Evolutionary conservation across 208 protist genomes (phyloP).

Genomic region (Angomonas desouzai): DNA sequence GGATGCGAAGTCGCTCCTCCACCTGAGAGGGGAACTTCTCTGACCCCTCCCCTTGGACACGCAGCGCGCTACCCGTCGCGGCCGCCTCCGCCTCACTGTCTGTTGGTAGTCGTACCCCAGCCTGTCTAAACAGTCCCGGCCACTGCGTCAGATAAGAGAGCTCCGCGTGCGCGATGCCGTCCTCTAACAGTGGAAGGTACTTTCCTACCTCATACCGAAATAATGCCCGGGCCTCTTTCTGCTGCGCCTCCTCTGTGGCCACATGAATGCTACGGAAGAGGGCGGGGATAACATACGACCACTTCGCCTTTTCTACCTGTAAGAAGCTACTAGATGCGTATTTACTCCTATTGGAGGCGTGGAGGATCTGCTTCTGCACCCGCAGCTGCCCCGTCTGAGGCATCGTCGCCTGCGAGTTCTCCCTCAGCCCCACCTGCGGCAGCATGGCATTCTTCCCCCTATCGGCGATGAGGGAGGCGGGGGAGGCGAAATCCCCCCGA

Average conservation of each 20-base stretch:
- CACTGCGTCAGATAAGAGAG: slow-evolving; percentile 51
- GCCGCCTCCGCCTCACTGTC: background rate
- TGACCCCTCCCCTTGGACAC: background rate
- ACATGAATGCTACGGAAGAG: slow-evolving; percentile 31
- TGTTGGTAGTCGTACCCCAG: slow-evolving; percentile 51
- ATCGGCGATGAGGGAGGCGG: slow-evolving; percentile 24
- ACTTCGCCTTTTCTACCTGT: slow-evolving; percentile 33
- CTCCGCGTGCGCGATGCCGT: slow-evolving; percentile 63
- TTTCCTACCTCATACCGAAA: slow-evolving; percentile 75
- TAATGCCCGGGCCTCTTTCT: slow-evolving; percentile 34
- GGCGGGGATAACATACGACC: slow-evolving; percentile 64
- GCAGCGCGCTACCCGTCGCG: too few relatives aligned
- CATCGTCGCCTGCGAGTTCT: slow-evolving; percentile 55
- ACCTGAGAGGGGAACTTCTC: background rate
- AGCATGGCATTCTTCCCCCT: slow-evolving; percentile 21
- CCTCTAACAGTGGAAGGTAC: slow-evolving; percentile 70
- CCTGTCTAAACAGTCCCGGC: slow-evolving; percentile 48
- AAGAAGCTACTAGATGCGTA: slow-evolving; percentile 21
- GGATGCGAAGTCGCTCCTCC: background rate
- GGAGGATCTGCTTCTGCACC: slow-evolving; percentile 43
- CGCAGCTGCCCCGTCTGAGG: slow-evolving; percentile 65
- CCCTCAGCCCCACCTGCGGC: slow-evolving; percentile 33
- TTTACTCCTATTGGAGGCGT: slow-evolving; percentile 21
- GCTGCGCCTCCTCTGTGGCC: slow-evolving; percentile 18
- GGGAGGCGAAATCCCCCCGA: slow-evolving; percentile 47